Evolutionary conservation across 352 stramenopile species (phyloP).

Genomic region (Globisporangium spiculum): DNA sequence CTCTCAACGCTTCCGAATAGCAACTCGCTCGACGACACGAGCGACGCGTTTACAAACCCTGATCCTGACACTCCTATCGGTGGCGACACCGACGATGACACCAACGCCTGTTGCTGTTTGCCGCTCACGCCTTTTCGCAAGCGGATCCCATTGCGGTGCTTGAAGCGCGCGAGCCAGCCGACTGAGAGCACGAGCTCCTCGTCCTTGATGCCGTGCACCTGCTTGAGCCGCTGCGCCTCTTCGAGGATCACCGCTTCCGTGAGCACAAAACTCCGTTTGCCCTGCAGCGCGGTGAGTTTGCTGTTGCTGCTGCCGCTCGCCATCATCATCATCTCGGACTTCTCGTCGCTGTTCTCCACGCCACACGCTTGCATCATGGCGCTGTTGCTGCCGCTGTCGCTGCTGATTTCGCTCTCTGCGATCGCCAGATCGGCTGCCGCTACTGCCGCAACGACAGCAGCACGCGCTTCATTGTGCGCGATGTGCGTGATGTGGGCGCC

Average conservation of each 20-base stretch:
- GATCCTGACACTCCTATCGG: background rate
- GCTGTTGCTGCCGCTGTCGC: background rate
- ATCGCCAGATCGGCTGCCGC: background rate
- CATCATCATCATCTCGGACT: background rate
- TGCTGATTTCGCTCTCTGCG: background rate
- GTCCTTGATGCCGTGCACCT: conserved; percentile 59
- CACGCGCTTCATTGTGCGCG: conserved; percentile 2
- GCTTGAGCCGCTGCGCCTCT: conserved; percentile 68
- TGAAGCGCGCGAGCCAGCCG: conserved; percentile 69
- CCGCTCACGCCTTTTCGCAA: conserved; percentile 41
- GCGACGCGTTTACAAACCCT: background rate
- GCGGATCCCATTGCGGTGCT: conserved; percentile 68
- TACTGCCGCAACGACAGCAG: background rate
- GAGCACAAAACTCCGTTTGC: conserved; percentile 17
- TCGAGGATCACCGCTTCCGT: conserved; percentile 73
- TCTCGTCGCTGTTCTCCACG: background rate
- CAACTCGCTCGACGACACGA: conserved; percentile 4
- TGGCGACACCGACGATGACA: background rate
- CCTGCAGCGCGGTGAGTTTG: background rate
- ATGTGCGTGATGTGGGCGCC: conserved; percentile 23
- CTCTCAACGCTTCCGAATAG: conserved; percentile 2
- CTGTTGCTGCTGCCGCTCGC: background rate
- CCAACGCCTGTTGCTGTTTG: conserved; percentile 14
- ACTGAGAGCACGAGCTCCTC: conserved; percentile 71
- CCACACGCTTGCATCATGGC: conserved; percentile 3